A percentile compares a stretch with the other conserved stretches of the same genome.
Evolutionary conservation across 1,284 basidiomycete species (phyloP).

Genomic region (Gomphus bonarii): DNA sequence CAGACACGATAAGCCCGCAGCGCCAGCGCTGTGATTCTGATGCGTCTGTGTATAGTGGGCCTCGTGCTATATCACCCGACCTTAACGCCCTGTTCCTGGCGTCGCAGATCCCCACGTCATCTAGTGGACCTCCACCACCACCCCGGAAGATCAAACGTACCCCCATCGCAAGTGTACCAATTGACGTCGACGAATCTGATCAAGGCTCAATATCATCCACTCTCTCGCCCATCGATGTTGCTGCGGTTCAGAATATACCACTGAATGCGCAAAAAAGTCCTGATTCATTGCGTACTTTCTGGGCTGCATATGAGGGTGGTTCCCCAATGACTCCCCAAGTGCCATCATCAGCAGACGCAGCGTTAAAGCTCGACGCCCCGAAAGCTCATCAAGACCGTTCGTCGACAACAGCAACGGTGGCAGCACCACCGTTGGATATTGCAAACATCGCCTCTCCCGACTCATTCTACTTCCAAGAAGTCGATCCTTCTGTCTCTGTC

Average conservation of each 20-base stretch:
- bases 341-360: not conserved
- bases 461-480: not conserved
- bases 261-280: not conserved
- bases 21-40: not conserved
- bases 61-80: not conserved
- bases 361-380: not conserved
- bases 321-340: not conserved
- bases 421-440: too few relatives aligned
- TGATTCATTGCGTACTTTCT: conserved; percentile 5
- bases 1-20: not conserved
- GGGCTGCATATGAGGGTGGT: conserved; percentile 4
- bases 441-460: not conserved
- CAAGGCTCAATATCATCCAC: not conserved
- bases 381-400: not conserved
- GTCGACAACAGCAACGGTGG: not conserved
- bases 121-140: not conserved
- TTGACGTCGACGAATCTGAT: conserved; percentile 7
- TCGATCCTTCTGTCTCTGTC: not conserved
- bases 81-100: not conserved
- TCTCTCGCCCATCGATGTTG: not conserved
- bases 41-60: not conserved
- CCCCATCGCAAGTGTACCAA: conserved; percentile 2
- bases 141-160: conserved; percentile 2
- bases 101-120: not conserved
- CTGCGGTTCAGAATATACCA: not conserved